phyloP scores from a whole-genome alignment of 257 asterid genomes.

The Gentiana dahurica region DNA sequence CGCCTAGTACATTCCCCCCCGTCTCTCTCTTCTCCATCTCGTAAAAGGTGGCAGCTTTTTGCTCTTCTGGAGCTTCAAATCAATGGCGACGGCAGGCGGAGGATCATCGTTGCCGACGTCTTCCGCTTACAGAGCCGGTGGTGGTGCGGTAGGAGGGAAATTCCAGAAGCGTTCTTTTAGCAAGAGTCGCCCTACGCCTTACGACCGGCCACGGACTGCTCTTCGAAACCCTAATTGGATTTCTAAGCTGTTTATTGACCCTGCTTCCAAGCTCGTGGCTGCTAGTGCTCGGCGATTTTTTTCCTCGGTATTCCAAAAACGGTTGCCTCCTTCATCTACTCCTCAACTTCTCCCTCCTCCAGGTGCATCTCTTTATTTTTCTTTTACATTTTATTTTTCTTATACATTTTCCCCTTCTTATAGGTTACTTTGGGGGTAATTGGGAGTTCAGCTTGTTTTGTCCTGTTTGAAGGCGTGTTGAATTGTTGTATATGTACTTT shows the following conservation, averaged over 20 bases:
- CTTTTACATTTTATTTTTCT: neutral
- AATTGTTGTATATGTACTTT: too few relatives aligned
- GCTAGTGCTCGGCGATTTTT: constrained; percentile 63
- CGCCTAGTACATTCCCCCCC: too few relatives aligned
- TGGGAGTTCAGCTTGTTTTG: too few relatives aligned
- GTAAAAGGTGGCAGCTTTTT: too few relatives aligned
- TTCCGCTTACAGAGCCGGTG: constrained; percentile 42
- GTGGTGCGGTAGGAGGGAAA: constrained; percentile 55
- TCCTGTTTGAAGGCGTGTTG: too few relatives aligned
- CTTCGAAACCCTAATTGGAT: constrained; percentile 50
- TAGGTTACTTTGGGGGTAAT: too few relatives aligned
- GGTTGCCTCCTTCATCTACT: constrained; percentile 40
- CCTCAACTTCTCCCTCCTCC: constrained; percentile 18
- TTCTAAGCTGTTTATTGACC: constrained; percentile 67
- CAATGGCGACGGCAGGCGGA: constrained; percentile 61
- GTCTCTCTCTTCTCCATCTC: too few relatives aligned
- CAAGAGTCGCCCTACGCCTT: constrained; percentile 52
- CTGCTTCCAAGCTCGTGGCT: constrained; percentile 60
- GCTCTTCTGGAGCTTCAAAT: neutral
- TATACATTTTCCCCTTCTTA: too few relatives aligned
- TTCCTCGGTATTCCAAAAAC: constrained; percentile 43
- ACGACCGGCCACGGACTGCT: constrained; percentile 57
- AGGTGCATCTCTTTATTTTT: constrained; percentile 31
- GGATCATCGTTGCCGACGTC: constrained; percentile 31
- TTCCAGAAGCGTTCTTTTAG: constrained; percentile 51